Evolutionary conservation across 805 yeast genomes (phyloP).

Genomic region (Kluyveromyces nonfermentans): DNA sequence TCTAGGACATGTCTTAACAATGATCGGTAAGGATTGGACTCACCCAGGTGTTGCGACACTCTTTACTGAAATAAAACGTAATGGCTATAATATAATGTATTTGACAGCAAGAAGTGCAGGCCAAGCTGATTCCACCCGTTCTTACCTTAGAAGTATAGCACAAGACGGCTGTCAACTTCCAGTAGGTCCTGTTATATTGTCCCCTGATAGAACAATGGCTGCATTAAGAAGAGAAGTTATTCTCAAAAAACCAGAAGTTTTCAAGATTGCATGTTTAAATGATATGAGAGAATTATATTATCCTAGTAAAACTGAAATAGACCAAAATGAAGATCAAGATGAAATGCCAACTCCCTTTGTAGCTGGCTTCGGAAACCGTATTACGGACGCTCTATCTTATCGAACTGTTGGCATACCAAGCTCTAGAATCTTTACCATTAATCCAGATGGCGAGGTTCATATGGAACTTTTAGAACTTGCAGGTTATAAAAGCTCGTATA

Average conservation of each 20-base stretch:
- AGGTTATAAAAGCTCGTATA: slow-evolving; percentile 81
- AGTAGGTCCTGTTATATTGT: slow-evolving; percentile 83
- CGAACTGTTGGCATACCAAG: slow-evolving; percentile 90
- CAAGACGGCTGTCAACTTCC: slow-evolving; percentile 76
- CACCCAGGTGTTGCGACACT: slow-evolving; percentile 91
- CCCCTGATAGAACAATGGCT: slow-evolving; percentile 95
- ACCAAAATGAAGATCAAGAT: slow-evolving; percentile 17
- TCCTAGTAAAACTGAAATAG: slow-evolving; percentile 7
- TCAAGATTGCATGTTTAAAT: slow-evolving; percentile 91
- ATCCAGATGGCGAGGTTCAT: slow-evolving; percentile 94
- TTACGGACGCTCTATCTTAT: slow-evolving; percentile 93
- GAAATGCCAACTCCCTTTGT: slow-evolving; percentile 72
- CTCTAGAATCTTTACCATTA: slow-evolving; percentile 89
- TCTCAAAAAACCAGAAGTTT: slow-evolving; percentile 92
- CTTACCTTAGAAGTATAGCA: slow-evolving; percentile 64
- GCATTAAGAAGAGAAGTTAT: slow-evolving; percentile 89
- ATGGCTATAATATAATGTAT: slow-evolving; percentile 91
- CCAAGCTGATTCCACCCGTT: slow-evolving; percentile 84
- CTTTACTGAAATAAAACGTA: slow-evolving; percentile 74
- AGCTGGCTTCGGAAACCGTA: slow-evolving; percentile 95
- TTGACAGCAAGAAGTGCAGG: slow-evolving; percentile 94
- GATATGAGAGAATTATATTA: slow-evolving; percentile 70
- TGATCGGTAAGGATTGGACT: slow-evolving; percentile 97
- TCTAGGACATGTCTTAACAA: slow-evolving; percentile 85
- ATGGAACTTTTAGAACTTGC: slow-evolving; percentile 93